Evolutionary conservation across 768 basidiomycete genomes (phyloP).

Genomic region (Collybia nuda): DNA sequence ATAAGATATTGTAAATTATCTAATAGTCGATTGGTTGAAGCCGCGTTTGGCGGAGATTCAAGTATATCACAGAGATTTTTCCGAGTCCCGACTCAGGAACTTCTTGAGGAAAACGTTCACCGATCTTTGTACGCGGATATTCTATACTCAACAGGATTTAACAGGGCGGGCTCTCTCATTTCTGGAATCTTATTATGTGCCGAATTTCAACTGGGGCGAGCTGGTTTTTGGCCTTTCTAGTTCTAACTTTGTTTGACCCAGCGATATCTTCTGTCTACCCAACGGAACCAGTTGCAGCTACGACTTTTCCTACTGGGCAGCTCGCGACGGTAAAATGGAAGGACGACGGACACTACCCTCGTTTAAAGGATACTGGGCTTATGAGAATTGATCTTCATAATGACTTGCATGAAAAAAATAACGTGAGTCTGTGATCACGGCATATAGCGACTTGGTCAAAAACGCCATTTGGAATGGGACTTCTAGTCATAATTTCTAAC

Average conservation of each 20-base stretch:
- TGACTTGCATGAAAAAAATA: conserved; percentile 20
- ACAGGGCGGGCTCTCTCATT: too few relatives aligned
- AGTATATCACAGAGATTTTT: too few relatives aligned
- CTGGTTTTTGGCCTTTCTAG: neutral
- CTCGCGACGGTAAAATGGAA: conserved; percentile 46
- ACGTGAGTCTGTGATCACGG: conserved; percentile 29
- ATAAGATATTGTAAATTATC: too few relatives aligned
- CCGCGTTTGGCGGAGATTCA: too few relatives aligned
- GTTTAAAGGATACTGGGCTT: conserved; percentile 37
- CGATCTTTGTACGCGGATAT: too few relatives aligned
- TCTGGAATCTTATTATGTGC: too few relatives aligned
- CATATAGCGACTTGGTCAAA: neutral
- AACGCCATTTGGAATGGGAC: neutral
- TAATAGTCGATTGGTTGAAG: too few relatives aligned
- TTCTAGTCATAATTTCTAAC: neutral
- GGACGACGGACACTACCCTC: conserved; percentile 43
- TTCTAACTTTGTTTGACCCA: neutral
- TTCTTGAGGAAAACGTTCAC: too few relatives aligned
- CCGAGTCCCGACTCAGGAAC: too few relatives aligned
- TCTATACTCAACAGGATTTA: too few relatives aligned
- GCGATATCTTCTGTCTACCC: conserved; percentile 40
- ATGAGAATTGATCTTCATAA: conserved; percentile 47
- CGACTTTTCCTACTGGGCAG: conserved; percentile 44
- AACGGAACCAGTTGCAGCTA: conserved; percentile 45
- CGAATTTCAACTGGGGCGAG: too few relatives aligned